Percentiles rank a stretch among this genome's conserved stretches.
These are phyloP conservation scores for Arachnomyces sp. DNA, from an alignment of 2,329 filamentous ascomycete species.

Conservation along the genomic window DNA sequence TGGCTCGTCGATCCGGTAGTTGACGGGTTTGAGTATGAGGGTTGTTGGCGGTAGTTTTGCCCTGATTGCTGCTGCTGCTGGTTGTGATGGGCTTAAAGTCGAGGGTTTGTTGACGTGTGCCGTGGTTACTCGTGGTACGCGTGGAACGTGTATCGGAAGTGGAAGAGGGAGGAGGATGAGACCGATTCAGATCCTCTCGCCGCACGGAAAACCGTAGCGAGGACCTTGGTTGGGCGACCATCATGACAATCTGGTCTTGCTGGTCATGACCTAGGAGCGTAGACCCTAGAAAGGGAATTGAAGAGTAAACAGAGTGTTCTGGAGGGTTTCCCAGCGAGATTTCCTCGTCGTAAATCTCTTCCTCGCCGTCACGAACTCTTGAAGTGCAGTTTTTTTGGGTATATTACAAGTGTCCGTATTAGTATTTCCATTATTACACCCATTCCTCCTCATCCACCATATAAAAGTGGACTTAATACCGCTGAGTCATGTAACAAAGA, in stretches of 20 bases:
- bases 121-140: too few relatives aligned
- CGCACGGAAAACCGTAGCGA: constrained; percentile 27
- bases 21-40: background rate
- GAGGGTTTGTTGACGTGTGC: constrained; percentile 14
- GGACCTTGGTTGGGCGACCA: constrained; percentile 27
- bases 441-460: too few relatives aligned
- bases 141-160: constrained; percentile 18
- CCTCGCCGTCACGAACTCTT: too few relatives aligned
- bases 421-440: too few relatives aligned
- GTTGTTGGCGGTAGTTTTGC: constrained; percentile 21
- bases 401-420: too few relatives aligned
- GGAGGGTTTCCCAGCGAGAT: too few relatives aligned
- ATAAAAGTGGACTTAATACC: too few relatives aligned
- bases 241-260: constrained; percentile 9
- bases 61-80: constrained; percentile 26
- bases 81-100: constrained; percentile 15
- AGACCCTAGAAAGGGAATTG: too few relatives aligned
- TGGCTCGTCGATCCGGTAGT: background rate
- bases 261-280: constrained; percentile 3
- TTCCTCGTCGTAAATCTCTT: too few relatives aligned
- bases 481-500: too few relatives aligned
- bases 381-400: too few relatives aligned
- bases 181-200: constrained; percentile 19
- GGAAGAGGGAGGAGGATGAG: constrained; percentile 11
- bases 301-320: too few relatives aligned